These are phyloP conservation scores for Epichloe festucae DNA, from an alignment of 2,329 filamentous ascomycete species.

Conservation along the genomic window DNA sequence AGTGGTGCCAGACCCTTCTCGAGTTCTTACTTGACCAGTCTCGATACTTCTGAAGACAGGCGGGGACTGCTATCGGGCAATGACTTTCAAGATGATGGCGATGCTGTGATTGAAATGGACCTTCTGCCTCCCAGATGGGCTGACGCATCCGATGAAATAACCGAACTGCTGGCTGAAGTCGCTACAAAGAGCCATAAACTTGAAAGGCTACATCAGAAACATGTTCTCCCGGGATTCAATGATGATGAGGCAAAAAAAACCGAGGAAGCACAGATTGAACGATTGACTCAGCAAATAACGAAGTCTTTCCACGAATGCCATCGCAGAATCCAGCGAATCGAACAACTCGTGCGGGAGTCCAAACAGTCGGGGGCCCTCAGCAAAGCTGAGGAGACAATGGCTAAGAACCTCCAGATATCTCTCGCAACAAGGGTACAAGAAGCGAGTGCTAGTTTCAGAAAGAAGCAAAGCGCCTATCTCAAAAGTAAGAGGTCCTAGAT, in stretches of 20 bases:
- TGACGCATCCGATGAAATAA: slow-evolving; percentile 87
- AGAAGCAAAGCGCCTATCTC: slow-evolving; percentile 93
- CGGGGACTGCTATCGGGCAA: slow-evolving; percentile 74
- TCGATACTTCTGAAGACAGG: slow-evolving; percentile 35
- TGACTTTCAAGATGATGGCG: slow-evolving; percentile 74
- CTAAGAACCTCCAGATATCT: slow-evolving; percentile 86
- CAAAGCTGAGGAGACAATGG: slow-evolving; percentile 86
- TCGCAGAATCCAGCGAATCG: slow-evolving; percentile 73
- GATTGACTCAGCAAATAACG: slow-evolving; percentile 81
- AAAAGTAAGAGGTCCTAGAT: slow-evolving; percentile 51
- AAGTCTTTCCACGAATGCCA: slow-evolving; percentile 83
- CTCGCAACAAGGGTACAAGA: slow-evolving; percentile 82
- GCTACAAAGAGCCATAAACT: slow-evolving; percentile 71
- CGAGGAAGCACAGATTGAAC: slow-evolving; percentile 85
- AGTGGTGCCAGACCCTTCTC: slow-evolving; percentile 44
- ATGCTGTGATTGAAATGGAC: slow-evolving; percentile 97
- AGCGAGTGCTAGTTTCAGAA: slow-evolving; percentile 80
- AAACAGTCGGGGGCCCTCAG: slow-evolving; percentile 60
- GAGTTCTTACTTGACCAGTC: slow-evolving; percentile 41
- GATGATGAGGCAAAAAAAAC: slow-evolving; percentile 79
- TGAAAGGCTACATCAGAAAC: slow-evolving; percentile 91
- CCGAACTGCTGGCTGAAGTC: slow-evolving; percentile 67
- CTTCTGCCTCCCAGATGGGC: slow-evolving; percentile 89
- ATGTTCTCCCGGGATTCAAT: slow-evolving; percentile 91
- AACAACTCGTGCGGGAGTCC: slow-evolving; percentile 73